Evolutionary conservation across 352 stramenopile genomes (phyloP).

Genomic region (Phytophthora pisi): DNA sequence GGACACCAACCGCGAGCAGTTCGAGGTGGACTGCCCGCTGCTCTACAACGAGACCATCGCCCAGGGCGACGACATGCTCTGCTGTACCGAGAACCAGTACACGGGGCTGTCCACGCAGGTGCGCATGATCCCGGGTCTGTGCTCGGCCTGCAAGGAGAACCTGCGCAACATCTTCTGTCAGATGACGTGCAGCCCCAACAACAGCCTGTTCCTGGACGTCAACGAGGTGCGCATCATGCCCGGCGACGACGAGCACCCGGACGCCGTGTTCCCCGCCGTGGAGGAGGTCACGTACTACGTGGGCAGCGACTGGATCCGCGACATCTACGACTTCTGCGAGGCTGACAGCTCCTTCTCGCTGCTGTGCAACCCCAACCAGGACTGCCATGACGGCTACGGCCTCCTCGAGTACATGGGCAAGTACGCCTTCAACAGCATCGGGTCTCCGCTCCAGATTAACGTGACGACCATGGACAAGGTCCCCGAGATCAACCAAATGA

Average conservation of each 20-base stretch:
- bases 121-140: slow-evolving; percentile 62
- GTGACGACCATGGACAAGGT: slow-evolving; percentile 52
- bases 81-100: slow-evolving; percentile 68
- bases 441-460: slow-evolving; percentile 69
- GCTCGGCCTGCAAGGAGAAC: slow-evolving; percentile 65
- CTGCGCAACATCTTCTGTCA: slow-evolving; percentile 73
- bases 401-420: slow-evolving; percentile 67
- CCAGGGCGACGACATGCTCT: slow-evolving; percentile 55
- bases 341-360: slow-evolving; percentile 62
- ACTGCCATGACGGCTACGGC: slow-evolving; percentile 59
- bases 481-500: slow-evolving; percentile 30
- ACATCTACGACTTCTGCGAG: slow-evolving; percentile 70
- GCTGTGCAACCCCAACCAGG: slow-evolving; percentile 58
- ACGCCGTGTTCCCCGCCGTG: slow-evolving; percentile 52
- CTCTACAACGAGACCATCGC: slow-evolving; percentile 64
- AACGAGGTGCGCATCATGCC: slow-evolving; percentile 58
- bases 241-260: slow-evolving; percentile 45
- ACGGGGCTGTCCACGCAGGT: slow-evolving; percentile 59
- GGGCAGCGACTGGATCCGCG: slow-evolving; percentile 62
- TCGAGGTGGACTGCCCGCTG: slow-evolving; percentile 64
- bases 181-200: slow-evolving; percentile 70
- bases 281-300: slow-evolving; percentile 69
- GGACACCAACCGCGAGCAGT: slow-evolving; percentile 55
- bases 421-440: slow-evolving; percentile 68
- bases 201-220: slow-evolving; percentile 64